Conservation (phyloP, 306 rosid genomes). For the Comarum palustre region DNA sequence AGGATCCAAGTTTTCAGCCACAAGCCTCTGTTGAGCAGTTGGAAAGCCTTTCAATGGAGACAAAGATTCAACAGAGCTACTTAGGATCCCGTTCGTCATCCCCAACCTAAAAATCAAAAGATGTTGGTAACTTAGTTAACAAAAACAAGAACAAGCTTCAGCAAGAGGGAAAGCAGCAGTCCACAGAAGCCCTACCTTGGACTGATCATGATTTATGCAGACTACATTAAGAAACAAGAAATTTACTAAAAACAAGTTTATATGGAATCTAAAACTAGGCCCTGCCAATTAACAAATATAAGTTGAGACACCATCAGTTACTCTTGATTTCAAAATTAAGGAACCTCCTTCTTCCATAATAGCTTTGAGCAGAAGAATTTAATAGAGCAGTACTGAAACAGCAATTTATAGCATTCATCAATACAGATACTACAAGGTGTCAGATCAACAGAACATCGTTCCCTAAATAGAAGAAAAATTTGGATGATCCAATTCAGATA, state of each 20-base stretch:
- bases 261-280: conserved; percentile 27
- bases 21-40: conserved; percentile 39
- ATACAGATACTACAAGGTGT: background rate
- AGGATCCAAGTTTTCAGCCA: conserved; percentile 59
- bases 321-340: conserved; percentile 9
- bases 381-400: background rate
- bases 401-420: conserved; percentile 9
- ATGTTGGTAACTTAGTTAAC: conserved; percentile 23
- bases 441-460: background rate
- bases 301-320: background rate
- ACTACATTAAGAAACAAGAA: background rate
- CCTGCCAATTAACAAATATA: background rate
- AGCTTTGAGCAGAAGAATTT: conserved; percentile 23
- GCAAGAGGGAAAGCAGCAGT: background rate
- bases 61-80: conserved; percentile 69
- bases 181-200: background rate
- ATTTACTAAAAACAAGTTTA: conserved; percentile 3
- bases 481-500: background rate
- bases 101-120: conserved; percentile 57
- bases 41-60: conserved; percentile 65
- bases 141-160: conserved; percentile 24
- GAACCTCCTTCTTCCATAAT: conserved; percentile 16
- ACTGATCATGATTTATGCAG: background rate
- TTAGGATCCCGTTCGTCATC: conserved; percentile 65
- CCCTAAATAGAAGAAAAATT: background rate